Percentiles rank a stretch among this genome's conserved stretches.
Evolutionary conservation across 331 rosid genomes (phyloP).

Genomic region (Arachis monticola): DNA sequence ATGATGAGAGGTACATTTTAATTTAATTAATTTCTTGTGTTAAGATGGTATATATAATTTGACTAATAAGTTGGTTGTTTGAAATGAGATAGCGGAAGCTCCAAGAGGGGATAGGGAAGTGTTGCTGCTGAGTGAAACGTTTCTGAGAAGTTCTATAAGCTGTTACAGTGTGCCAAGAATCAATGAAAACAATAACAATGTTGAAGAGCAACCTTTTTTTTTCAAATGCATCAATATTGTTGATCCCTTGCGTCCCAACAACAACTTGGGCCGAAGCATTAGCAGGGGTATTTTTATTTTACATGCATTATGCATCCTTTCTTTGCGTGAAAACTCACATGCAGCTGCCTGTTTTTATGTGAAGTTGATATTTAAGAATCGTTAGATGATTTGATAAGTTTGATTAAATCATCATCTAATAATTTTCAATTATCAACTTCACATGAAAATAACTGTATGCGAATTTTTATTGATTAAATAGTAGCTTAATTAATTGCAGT

Average conservation of each 20-base stretch:
- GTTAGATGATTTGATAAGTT: too few relatives aligned
- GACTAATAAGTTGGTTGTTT: background rate
- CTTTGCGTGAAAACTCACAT: too few relatives aligned
- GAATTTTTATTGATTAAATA: too few relatives aligned
- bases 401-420: too few relatives aligned
- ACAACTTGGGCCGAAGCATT: conserved; percentile 90
- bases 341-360: too few relatives aligned
- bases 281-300: conserved; percentile 48
- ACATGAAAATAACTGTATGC: too few relatives aligned
- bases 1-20: conserved; percentile 61
- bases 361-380: too few relatives aligned
- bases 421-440: too few relatives aligned
- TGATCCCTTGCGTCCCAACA: conserved; percentile 77
- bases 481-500: background rate
- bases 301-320: too few relatives aligned
- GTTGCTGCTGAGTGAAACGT: conserved; percentile 54
- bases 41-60: background rate
- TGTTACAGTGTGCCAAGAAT: conserved; percentile 58
- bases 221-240: conserved; percentile 70
- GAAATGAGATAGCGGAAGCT: conserved; percentile 62
- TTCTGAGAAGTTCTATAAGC: conserved; percentile 58
- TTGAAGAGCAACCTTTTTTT: conserved; percentile 57
- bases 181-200: conserved; percentile 38
- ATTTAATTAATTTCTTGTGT: conserved; percentile 9
- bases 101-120: conserved; percentile 66